phyloP scores from a whole-genome alignment of 495 filamentous ascomycete species.

The Darksidea phi region DNA sequence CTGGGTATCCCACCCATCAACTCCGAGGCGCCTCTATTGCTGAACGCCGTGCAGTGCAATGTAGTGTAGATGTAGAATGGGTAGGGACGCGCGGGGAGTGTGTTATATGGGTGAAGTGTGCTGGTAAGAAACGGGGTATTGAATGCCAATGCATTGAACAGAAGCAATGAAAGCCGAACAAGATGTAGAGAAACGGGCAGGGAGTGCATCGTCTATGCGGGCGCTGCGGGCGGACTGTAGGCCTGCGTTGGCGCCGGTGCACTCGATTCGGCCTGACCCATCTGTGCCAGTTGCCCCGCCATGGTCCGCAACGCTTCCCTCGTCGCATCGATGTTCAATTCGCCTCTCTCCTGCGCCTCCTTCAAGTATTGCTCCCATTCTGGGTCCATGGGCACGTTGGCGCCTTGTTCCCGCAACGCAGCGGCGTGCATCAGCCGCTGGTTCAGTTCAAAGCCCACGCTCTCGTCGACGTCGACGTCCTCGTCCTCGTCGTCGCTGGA shows the following conservation, averaged over 20 bases:
- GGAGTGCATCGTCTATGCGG: slow-evolving; percentile 4
- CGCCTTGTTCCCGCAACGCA: slow-evolving; percentile 61
- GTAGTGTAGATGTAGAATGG: neutral
- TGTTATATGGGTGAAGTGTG: neutral
- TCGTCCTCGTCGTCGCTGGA: slow-evolving; percentile 47
- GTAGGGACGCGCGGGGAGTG: neutral
- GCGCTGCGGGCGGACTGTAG: slow-evolving; percentile 5
- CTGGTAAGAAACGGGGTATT: neutral
- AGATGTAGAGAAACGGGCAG: neutral
- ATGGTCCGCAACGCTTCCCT: slow-evolving; percentile 18
- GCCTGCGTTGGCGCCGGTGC: neutral
- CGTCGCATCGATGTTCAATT: slow-evolving; percentile 30
- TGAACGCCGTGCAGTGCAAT: slow-evolving; percentile 2
- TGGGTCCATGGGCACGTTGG: slow-evolving; percentile 65
- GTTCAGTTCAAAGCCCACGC: slow-evolving; percentile 68
- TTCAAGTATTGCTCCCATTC: slow-evolving; percentile 87
- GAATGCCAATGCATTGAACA: neutral
- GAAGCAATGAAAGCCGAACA: neutral
- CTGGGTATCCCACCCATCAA: neutral
- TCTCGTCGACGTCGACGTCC: slow-evolving; percentile 53
- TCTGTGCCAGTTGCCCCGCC: slow-evolving; percentile 16
- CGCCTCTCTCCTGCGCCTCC: slow-evolving; percentile 66
- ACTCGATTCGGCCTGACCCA: slow-evolving; percentile 6
- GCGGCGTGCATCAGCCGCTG: slow-evolving; percentile 69
- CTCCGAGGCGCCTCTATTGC: neutral